These are phyloP conservation scores for Lactuca saligna DNA, from an alignment of 129 eudicot genomes.

Conservation along the genomic window DNA sequence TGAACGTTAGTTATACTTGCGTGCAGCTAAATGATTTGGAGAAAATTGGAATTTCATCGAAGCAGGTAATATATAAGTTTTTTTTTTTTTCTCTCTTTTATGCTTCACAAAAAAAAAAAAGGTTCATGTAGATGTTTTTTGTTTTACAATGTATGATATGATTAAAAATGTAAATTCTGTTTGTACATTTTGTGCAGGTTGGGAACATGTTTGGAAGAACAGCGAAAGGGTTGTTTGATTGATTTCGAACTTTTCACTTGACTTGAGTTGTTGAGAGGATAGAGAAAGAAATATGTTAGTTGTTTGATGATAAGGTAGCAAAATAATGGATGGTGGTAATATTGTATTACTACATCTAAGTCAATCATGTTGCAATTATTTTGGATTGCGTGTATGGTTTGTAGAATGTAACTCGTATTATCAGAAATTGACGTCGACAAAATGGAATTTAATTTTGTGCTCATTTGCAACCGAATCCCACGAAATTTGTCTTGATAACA, in stretches of 20 bases:
- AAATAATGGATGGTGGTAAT: too few relatives aligned
- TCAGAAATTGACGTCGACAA: too few relatives aligned
- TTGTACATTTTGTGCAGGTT: slow-evolving; percentile 46
- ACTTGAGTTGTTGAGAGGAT: not conserved
- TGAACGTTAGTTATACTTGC: not conserved
- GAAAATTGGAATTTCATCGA: slow-evolving; percentile 86
- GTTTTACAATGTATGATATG: not conserved
- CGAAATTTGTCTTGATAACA: too few relatives aligned
- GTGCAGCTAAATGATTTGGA: slow-evolving; percentile 82
- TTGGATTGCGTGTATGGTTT: not conserved
- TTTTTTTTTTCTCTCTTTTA: not conserved
- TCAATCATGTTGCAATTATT: not conserved
- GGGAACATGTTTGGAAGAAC: slow-evolving; percentile 75
- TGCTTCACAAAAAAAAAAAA: not conserved
- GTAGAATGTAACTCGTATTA: not conserved
- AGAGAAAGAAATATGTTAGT: not conserved
- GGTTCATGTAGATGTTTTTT: not conserved
- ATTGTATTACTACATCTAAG: not conserved
- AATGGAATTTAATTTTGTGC: too few relatives aligned
- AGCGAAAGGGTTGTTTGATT: slow-evolving; percentile 65
- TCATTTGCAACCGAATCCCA: too few relatives aligned
- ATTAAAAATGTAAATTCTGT: not conserved
- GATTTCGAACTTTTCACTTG: not conserved
- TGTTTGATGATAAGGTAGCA: not conserved
- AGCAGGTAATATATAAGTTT: slow-evolving; percentile 53